These are phyloP conservation scores for Geranium brycei DNA, from an alignment of 345 rosid species.

Conservation along the genomic window DNA sequence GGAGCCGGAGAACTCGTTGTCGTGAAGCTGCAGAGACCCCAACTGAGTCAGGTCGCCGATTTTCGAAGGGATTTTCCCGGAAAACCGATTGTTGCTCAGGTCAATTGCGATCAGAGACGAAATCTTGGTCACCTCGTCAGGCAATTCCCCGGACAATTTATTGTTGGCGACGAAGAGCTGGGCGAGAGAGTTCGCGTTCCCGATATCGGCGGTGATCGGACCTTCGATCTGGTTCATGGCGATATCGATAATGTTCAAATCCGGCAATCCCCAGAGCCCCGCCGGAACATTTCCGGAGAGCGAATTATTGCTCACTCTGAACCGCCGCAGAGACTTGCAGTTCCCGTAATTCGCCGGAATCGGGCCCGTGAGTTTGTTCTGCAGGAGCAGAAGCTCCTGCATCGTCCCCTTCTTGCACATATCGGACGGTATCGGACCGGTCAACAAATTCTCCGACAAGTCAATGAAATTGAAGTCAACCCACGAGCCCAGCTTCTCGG, in stretches of 20 bases:
- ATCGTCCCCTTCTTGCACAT: constrained; percentile 29
- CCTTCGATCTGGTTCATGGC: constrained; percentile 28
- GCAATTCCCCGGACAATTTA: constrained; percentile 15
- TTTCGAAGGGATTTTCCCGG: constrained; percentile 4
- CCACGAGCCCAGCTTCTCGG: constrained; percentile 30
- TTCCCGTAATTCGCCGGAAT: constrained; percentile 12
- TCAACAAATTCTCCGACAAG: constrained; percentile 32
- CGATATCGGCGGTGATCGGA: constrained; percentile 21
- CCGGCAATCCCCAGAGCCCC: constrained; percentile 35
- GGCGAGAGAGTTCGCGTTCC: constrained; percentile 27
- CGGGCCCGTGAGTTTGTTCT: constrained; percentile 14
- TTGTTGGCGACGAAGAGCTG: constrained; percentile 16
- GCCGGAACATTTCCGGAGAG: constrained; percentile 31
- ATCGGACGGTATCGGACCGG: constrained; percentile 32
- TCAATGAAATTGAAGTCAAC: constrained; percentile 27
- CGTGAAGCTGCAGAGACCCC: constrained; percentile 12
- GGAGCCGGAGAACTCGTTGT: constrained; percentile 14
- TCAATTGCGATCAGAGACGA: constrained; percentile 11
- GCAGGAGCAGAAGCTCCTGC: constrained; percentile 13
- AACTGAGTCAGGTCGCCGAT: constrained; percentile 13
- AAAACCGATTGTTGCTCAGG: constrained; percentile 13
- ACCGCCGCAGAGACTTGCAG: constrained; percentile 14
- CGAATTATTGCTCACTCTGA: constrained; percentile 26
- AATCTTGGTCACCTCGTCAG: constrained; percentile 5
- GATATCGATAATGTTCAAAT: constrained; percentile 26